Percentiles rank a stretch among this genome's conserved stretches.
Conservation (phyloP, 306 rosid genomes). For the Sicyos baderoa region DNA sequence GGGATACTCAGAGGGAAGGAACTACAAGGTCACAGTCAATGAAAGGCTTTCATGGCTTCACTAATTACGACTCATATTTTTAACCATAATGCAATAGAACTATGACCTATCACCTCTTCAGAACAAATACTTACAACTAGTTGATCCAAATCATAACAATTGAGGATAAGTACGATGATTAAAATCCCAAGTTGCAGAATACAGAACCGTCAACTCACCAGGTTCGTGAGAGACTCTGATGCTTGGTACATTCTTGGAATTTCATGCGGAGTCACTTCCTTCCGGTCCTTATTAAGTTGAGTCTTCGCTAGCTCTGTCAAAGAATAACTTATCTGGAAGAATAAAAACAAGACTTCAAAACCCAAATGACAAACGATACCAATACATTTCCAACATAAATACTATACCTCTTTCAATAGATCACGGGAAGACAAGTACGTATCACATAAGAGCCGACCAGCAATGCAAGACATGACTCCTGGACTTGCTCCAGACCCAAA, state of each 20-base stretch:
- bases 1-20: too few species aligned
- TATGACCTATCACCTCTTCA: not conserved
- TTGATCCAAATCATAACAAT: not conserved
- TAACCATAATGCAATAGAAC: not conserved
- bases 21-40: not conserved
- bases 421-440: conserved; percentile 84
- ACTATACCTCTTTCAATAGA: conserved; percentile 74
- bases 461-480: conserved; percentile 81
- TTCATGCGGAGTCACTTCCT: conserved; percentile 77
- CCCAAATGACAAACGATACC: not conserved
- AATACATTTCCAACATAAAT: conserved; percentile 22
- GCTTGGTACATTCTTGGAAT: conserved; percentile 67
- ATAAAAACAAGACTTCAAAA: conserved; percentile 18
- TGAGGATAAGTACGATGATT: not conserved
- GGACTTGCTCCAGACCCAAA: conserved; percentile 91
- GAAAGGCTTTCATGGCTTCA: not conserved
- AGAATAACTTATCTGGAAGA: conserved; percentile 84
- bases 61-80: not conserved
- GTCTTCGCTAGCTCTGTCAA: conserved; percentile 79
- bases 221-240: conserved; percentile 63
- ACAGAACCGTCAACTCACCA: conserved; percentile 44
- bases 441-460: conserved; percentile 95
- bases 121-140: not conserved
- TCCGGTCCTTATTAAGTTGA: conserved; percentile 76
- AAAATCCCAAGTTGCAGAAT: not conserved